Evolutionary conservation across 495 filamentous ascomycete species (phyloP).

Genomic region (Penicillium longicatenatum): DNA sequence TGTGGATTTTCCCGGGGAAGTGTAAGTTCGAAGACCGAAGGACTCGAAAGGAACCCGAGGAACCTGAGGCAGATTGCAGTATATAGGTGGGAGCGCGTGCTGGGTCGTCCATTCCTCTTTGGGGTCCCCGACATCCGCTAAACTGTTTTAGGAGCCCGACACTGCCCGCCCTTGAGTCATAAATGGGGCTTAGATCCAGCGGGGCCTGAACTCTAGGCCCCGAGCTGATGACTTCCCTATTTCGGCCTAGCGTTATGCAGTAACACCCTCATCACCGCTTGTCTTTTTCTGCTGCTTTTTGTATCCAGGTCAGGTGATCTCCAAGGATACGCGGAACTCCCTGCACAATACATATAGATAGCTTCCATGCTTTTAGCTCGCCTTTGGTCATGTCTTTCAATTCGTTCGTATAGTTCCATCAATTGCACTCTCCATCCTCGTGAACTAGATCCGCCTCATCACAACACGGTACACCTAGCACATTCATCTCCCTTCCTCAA

Average conservation of each 20-base stretch:
- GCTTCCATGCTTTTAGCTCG: too few relatives aligned
- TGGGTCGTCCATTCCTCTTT: conserved; percentile 23
- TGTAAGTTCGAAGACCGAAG: conserved; percentile 8
- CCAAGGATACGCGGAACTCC: not conserved
- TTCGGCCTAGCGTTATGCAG: not conserved
- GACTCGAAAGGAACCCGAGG: conserved; percentile 12
- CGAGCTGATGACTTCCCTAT: not conserved
- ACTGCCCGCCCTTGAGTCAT: conserved; percentile 9
- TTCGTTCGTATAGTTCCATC: too few relatives aligned
- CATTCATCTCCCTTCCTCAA: too few relatives aligned
- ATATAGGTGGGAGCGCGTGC: conserved; percentile 3
- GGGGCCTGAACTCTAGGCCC: not conserved
- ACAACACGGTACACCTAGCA: too few relatives aligned
- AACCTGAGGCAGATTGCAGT: conserved; percentile 25
- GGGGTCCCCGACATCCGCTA: conserved; percentile 37
- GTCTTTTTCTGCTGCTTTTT: too few relatives aligned
- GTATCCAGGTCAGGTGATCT: not conserved
- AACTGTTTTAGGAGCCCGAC: conserved; percentile 39
- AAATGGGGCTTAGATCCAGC: conserved; percentile 3
- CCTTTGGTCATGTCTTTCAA: too few relatives aligned
- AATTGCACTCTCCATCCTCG: too few relatives aligned
- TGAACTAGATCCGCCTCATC: too few relatives aligned
- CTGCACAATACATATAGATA: too few relatives aligned
- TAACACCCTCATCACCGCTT: too few relatives aligned
- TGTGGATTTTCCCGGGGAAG: conserved; percentile 4